A percentile compares a stretch with the other conserved stretches of the same genome.
These are phyloP conservation scores for Quercus agrifolia DNA, from an alignment of 306 rosid genomes.

Conservation along the genomic window DNA sequence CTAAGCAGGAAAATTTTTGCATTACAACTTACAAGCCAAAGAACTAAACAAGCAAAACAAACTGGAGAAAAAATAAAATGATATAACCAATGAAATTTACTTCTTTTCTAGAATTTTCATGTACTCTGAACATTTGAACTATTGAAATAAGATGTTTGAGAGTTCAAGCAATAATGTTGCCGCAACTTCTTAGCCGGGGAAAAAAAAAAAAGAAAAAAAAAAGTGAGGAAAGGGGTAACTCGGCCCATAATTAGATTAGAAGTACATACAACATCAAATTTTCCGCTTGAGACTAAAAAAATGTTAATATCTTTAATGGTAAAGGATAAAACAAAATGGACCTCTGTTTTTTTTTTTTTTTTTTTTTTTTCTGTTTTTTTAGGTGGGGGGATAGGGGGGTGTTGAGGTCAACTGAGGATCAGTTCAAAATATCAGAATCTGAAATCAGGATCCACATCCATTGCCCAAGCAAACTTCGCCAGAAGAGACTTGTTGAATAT, in stretches of 20 bases:
- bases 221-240: slow-evolving; percentile 34
- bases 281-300: slow-evolving; percentile 37
- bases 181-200: neutral
- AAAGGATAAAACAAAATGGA: slow-evolving; percentile 31
- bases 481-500: slow-evolving; percentile 88
- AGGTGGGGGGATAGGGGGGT: neutral
- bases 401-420: slow-evolving; percentile 16
- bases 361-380: neutral
- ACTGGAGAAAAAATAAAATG: neutral
- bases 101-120: neutral
- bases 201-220: neutral
- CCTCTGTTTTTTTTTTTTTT: neutral
- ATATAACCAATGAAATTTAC: neutral
- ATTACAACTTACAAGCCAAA: too few species aligned
- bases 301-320: slow-evolving; percentile 27
- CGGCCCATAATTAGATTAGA: slow-evolving; percentile 79
- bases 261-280: slow-evolving; percentile 51
- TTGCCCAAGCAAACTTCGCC: slow-evolving; percentile 90
- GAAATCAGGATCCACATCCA: slow-evolving; percentile 94
- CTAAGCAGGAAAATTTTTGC: too few species aligned
- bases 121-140: neutral
- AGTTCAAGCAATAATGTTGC: slow-evolving; percentile 12
- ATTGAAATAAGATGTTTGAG: neutral
- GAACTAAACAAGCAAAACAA: neutral
- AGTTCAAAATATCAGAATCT: slow-evolving; percentile 64